Percentiles rank a stretch among this genome's conserved stretches.
Conservation (phyloP, 208 protist species). For the Novymonas esmeraldas region DNA sequence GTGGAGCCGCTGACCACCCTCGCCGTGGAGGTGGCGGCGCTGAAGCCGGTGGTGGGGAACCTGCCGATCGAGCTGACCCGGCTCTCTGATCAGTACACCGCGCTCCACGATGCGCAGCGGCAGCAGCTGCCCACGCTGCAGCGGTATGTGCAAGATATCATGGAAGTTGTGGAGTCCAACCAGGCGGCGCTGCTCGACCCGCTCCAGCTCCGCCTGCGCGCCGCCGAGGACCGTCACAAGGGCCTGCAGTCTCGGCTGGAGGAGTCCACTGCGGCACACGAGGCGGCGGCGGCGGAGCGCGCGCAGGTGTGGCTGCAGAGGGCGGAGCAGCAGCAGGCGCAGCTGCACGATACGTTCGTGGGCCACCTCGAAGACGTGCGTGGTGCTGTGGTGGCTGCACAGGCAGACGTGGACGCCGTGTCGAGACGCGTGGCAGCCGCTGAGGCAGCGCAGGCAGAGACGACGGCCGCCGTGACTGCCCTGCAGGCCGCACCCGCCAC, state of each 20-base stretch:
- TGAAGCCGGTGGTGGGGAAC: slow-evolving; percentile 4
- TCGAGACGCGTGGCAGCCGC: slow-evolving; percentile 1
- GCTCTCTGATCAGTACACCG: slow-evolving; percentile 15
- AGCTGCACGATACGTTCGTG: not conserved
- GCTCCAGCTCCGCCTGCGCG: slow-evolving; percentile 22
- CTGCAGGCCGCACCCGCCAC: not conserved
- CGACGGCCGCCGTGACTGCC: not conserved
- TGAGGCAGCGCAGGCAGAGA: slow-evolving; percentile 3
- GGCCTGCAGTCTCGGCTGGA: slow-evolving; percentile 14
- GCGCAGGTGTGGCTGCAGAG: slow-evolving; percentile 5
- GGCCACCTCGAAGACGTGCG: slow-evolving; percentile 12
- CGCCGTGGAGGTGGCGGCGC: not conserved
- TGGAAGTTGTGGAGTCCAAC: slow-evolving; percentile 24
- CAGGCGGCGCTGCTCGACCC: slow-evolving; percentile 19
- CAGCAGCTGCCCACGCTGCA: slow-evolving; percentile 32
- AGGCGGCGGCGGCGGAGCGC: not conserved
- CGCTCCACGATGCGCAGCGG: slow-evolving; percentile 24
- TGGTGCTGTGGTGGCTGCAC: slow-evolving; percentile 2
- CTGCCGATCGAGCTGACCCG: not conserved
- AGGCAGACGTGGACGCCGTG: not conserved
- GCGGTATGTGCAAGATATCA: slow-evolving; percentile 30
- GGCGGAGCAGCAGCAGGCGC: slow-evolving; percentile 8
- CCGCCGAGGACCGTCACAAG: slow-evolving; percentile 23
- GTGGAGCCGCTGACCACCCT: slow-evolving; percentile 7
- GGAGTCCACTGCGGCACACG: slow-evolving; percentile 11